These are phyloP conservation scores for Ploettnerulaceae sp. DNA, from an alignment of 2,329 filamentous ascomycete genomes.

Conservation along the genomic window DNA sequence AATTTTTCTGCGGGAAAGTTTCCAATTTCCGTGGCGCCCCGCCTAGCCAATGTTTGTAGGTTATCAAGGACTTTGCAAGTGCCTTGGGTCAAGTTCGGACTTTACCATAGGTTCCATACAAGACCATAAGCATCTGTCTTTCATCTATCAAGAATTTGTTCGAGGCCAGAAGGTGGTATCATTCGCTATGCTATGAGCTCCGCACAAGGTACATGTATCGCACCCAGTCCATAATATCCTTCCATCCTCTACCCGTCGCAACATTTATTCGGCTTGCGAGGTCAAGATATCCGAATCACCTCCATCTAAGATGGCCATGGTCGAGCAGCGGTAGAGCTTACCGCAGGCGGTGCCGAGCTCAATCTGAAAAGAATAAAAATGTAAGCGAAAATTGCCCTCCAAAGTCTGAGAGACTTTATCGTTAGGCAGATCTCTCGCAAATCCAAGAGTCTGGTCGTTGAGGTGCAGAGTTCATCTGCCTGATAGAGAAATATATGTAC, in stretches of 20 bases:
- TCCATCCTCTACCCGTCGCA: constrained; percentile 4
- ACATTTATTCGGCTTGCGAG: constrained; percentile 60
- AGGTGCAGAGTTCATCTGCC: constrained; percentile 14
- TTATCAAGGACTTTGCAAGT: no score
- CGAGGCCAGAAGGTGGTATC: constrained; percentile 9
- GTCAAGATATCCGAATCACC: constrained; percentile 97
- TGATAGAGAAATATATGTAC: constrained; percentile 41
- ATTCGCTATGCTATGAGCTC: constrained; percentile 26
- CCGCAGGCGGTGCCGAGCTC: constrained; percentile 97
- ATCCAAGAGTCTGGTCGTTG: constrained; percentile 25
- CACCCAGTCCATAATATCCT: constrained; percentile 6
- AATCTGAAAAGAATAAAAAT: constrained; percentile 58
- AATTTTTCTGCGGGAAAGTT: no score
- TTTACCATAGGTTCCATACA: no score
- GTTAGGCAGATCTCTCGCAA: constrained; percentile 61
- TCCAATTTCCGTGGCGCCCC: no score
- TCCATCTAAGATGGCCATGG: constrained; percentile 94
- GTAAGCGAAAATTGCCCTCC: constrained; percentile 69
- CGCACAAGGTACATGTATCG: constrained; percentile 2
- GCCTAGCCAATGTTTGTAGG: no score
- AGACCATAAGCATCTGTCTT: neutral
- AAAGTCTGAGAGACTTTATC: constrained; percentile 89
- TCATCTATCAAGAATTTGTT: neutral
- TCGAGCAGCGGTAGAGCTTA: constrained; percentile 98
- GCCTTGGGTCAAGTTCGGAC: no score